Conservation (phyloP, 129 eudicot species). For the Heracleum sosnowskyi region DNA sequence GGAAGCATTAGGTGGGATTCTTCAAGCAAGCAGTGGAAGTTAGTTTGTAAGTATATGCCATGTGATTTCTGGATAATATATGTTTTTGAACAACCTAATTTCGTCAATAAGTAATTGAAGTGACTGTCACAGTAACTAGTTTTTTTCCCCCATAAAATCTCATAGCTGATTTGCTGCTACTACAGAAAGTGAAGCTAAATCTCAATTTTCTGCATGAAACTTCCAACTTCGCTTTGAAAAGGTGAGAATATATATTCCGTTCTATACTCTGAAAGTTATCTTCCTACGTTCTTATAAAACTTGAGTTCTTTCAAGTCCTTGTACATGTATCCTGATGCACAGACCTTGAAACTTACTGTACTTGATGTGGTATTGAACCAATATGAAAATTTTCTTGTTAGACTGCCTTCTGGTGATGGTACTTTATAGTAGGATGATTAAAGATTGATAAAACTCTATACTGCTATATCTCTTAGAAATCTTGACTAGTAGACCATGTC, state of each 20-base stretch:
- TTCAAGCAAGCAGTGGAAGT: constrained; percentile 27
- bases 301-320: too few relatives aligned
- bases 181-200: constrained; percentile 5
- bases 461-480: neutral
- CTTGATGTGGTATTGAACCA: neutral
- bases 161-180: constrained; percentile 5
- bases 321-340: too few relatives aligned
- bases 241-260: neutral
- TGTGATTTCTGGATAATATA: neutral
- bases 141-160: neutral
- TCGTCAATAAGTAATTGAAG: neutral
- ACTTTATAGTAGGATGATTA: neutral
- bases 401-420: neutral
- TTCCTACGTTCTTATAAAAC: too few relatives aligned
- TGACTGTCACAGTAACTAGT: too few relatives aligned
- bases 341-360: neutral
- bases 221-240: neutral
- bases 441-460: neutral
- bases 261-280: constrained; percentile 2
- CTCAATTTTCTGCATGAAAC: neutral
- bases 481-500: constrained; percentile 9
- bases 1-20: constrained; percentile 42
- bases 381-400: neutral
- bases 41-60: constrained; percentile 24
- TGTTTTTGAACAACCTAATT: neutral